These are phyloP conservation scores for Haematococcus sp. DNA, from an alignment of 139 green algal species.

Conservation along the genomic window DNA sequence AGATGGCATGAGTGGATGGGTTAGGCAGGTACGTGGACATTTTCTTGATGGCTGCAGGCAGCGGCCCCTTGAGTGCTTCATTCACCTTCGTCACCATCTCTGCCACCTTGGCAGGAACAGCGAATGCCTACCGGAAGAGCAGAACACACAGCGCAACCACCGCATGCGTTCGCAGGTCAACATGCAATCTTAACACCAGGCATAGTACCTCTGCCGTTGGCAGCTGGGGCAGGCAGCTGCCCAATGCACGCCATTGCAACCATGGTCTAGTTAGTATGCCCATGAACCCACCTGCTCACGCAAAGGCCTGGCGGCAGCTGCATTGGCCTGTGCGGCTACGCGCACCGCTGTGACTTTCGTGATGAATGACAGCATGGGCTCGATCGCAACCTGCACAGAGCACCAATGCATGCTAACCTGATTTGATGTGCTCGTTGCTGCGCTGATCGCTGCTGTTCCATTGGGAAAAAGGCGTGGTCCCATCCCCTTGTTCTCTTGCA, in stretches of 20 bases:
- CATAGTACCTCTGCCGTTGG: too few species aligned
- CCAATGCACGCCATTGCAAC: too few species aligned
- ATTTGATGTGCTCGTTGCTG: too few species aligned
- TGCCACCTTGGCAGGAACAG: slow-evolving; percentile 67
- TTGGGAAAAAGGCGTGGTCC: too few species aligned
- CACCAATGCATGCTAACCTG: too few species aligned
- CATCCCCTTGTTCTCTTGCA: too few species aligned
- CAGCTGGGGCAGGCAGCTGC: too few species aligned
- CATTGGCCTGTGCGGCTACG: slow-evolving; percentile 33
- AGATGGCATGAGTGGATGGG: slow-evolving; percentile 69
- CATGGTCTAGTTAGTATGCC: too few species aligned
- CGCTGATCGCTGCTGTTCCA: too few species aligned
- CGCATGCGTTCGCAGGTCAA: background rate
- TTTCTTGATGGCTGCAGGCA: slow-evolving; percentile 65
- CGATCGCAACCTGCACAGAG: too few species aligned
- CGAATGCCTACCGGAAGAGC: slow-evolving; percentile 81
- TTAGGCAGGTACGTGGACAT: slow-evolving; percentile 87
- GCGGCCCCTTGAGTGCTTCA: slow-evolving; percentile 54
- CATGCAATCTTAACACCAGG: background rate
- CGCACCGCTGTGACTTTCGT: slow-evolving; percentile 64
- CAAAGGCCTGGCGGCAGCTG: slow-evolving; percentile 43
- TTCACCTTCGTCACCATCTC: slow-evolving; percentile 82
- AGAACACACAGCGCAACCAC: background rate
- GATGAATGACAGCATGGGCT: slow-evolving; percentile 91
- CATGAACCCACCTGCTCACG: slow-evolving; percentile 60